phyloP scores from a whole-genome alignment of 257 asterid genomes.

The Leptodermis oblonga region DNA sequence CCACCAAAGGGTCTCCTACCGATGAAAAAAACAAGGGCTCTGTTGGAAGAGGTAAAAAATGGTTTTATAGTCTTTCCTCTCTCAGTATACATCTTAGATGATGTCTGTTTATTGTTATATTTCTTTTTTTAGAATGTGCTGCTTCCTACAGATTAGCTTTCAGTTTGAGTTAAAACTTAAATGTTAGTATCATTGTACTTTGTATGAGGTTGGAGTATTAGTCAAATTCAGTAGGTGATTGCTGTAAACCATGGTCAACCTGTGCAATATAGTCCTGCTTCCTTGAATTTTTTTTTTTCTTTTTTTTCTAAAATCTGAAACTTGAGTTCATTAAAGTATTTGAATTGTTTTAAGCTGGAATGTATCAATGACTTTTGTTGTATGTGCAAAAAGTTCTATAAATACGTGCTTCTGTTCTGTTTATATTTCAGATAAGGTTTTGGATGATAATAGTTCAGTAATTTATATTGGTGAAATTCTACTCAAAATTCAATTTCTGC shows the following conservation, averaged over 20 bases:
- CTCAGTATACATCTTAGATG: neutral
- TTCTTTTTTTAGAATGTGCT: neutral
- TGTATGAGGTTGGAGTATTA: neutral
- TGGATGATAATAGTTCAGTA: neutral
- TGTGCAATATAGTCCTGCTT: neutral
- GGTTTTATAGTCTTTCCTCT: constrained; percentile 8
- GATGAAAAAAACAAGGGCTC: constrained; percentile 74
- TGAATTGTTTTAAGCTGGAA: neutral
- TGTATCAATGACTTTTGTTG: neutral
- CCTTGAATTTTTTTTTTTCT: too few relatives aligned
- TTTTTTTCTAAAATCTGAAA: too few relatives aligned
- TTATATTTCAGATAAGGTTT: neutral
- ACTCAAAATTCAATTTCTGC: neutral
- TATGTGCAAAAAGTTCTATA: neutral
- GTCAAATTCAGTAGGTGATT: neutral
- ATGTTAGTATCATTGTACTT: neutral
- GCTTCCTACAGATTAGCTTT: neutral
- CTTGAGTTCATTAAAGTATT: neutral
- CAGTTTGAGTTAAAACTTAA: constrained; percentile 3
- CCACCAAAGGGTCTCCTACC: constrained; percentile 90
- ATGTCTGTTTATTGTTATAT: neutral
- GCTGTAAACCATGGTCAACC: neutral
- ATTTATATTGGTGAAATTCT: neutral
- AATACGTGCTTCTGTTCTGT: neutral
- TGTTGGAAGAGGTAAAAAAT: constrained; percentile 82